These are phyloP conservation scores for Leccinum uliginosum DNA, from an alignment of 768 basidiomycete genomes.

Conservation along the genomic window DNA sequence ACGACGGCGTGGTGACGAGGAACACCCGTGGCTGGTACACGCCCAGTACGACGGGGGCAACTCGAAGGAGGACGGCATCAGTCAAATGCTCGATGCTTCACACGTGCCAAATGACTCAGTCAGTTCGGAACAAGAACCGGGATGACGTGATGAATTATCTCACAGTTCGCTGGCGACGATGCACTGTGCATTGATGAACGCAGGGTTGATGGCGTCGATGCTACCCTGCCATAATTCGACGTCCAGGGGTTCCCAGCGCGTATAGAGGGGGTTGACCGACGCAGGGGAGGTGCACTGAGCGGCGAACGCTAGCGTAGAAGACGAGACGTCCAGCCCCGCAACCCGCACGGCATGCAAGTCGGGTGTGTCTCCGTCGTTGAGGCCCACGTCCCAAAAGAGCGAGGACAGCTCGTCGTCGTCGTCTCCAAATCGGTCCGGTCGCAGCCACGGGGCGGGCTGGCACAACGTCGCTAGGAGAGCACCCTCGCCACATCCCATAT, in stretches of 20 bases:
- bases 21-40: conserved; percentile 70
- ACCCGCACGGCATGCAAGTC: conserved; percentile 56
- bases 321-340: conserved; percentile 67
- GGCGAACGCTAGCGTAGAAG: conserved; percentile 52
- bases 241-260: conserved; percentile 66
- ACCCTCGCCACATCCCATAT: conserved; percentile 84
- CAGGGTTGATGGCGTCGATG: conserved; percentile 60
- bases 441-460: conserved; percentile 71
- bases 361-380: conserved; percentile 39
- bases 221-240: conserved; percentile 74
- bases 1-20: conserved; percentile 82
- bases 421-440: conserved; percentile 25
- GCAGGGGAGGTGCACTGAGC: conserved; percentile 44
- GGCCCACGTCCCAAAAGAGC: conserved; percentile 19
- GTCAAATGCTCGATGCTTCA: conserved; percentile 76
- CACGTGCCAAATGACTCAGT: conserved; percentile 5
- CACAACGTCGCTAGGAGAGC: conserved; percentile 63
- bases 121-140: not conserved
- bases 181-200: conserved; percentile 62
- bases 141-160: conserved; percentile 22
- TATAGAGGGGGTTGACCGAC: conserved; percentile 26
- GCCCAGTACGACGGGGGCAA: conserved; percentile 71
- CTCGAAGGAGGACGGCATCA: conserved; percentile 50
- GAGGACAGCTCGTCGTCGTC: conserved; percentile 18
- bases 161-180: conserved; percentile 83